Percentiles rank a stretch among this genome's conserved stretches.
Evolutionary conservation across 331 rosid species (phyloP).

Genomic region (Pyracantha coccinea): DNA sequence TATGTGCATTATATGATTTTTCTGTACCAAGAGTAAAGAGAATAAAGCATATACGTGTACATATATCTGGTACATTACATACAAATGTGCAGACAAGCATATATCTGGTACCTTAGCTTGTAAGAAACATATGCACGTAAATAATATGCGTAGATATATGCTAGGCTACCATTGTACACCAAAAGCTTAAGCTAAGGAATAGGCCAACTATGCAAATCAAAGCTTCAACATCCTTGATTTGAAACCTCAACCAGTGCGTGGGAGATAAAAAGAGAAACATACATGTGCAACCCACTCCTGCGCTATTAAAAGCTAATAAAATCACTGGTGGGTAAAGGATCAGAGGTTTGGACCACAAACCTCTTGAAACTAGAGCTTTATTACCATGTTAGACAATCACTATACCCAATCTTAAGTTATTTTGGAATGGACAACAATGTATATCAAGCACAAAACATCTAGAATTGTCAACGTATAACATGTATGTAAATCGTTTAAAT

Average conservation of each 20-base stretch:
- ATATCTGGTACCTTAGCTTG: background rate
- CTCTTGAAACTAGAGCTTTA: background rate
- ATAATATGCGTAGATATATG: background rate
- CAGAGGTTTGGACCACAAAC: background rate
- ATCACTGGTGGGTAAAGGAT: background rate
- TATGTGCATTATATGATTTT: constrained; percentile 11
- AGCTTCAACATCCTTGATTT: background rate
- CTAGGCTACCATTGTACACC: background rate
- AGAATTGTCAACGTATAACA: background rate
- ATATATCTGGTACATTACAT: background rate
- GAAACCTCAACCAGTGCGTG: background rate
- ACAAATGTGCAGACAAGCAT: background rate
- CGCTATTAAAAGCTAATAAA: background rate
- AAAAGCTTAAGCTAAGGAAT: background rate
- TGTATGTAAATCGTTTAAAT: background rate
- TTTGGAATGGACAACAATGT: background rate
- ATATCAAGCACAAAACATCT: background rate
- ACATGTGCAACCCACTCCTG: background rate
- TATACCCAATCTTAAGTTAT: background rate
- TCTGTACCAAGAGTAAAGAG: background rate
- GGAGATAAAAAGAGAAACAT: background rate
- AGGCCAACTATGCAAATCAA: background rate
- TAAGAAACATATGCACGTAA: background rate
- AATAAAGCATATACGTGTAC: background rate
- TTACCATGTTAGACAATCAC: background rate